Evolutionary conservation across 2,329 filamentous ascomycete species (phyloP).

Genomic region (Acarospora socialis): DNA sequence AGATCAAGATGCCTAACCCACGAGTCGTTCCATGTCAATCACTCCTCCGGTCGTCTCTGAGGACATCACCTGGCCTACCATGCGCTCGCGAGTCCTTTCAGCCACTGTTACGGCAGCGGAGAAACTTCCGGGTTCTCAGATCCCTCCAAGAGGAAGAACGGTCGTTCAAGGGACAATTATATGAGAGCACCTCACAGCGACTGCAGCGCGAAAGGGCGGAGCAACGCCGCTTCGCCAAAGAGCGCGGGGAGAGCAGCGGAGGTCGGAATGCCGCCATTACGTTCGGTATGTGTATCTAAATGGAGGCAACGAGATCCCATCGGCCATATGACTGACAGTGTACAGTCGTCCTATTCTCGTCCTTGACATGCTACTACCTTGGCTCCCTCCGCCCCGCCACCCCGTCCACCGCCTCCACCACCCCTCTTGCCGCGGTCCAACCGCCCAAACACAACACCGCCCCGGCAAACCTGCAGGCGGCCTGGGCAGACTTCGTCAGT

Average conservation of each 20-base stretch:
- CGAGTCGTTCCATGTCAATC: too few species aligned
- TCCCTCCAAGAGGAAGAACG: constrained; percentile 19
- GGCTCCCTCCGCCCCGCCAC: constrained; percentile 36
- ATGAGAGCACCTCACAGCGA: constrained; percentile 45
- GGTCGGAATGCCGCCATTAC: constrained; percentile 25
- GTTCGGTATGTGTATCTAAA: constrained; percentile 19
- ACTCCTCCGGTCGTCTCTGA: too few species aligned
- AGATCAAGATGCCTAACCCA: too few species aligned
- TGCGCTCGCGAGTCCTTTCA: too few species aligned
- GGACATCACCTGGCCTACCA: too few species aligned
- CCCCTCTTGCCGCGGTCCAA: constrained; percentile 33
- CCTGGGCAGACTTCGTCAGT: constrained; percentile 47
- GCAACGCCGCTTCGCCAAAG: constrained; percentile 35
- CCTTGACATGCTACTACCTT: constrained; percentile 40
- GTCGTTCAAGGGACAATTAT: constrained; percentile 47
- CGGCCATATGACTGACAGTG: constrained; percentile 6
- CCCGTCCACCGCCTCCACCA: constrained; percentile 40
- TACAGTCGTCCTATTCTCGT: constrained; percentile 37
- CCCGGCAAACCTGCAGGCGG: constrained; percentile 44
- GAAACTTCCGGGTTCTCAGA: too few species aligned
- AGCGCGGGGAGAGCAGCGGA: constrained; percentile 26
- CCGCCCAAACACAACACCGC: constrained; percentile 42
- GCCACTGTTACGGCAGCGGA: too few species aligned
- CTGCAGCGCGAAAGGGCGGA: constrained; percentile 44
- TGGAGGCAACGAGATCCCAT: constrained; percentile 19